Percentiles rank a stretch among this genome's conserved stretches.
Conservation (phyloP, 1,139 yeast species). For the Saccharomyces hybrid region DNA sequence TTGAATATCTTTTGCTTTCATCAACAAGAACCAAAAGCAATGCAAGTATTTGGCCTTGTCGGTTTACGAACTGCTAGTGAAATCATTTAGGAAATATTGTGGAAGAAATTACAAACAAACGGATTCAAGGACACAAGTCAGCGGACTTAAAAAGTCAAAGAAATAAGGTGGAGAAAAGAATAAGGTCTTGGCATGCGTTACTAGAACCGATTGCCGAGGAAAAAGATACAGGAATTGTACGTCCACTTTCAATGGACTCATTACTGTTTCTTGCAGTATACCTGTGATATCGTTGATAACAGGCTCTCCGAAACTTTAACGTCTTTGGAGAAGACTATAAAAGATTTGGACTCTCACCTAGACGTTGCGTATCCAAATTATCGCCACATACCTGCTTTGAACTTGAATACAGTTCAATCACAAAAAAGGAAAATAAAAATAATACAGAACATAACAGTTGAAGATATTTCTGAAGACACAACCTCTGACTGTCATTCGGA, state of each 20-base stretch:
- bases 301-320: constrained; percentile 23
- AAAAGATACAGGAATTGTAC: constrained; percentile 8
- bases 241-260: constrained; percentile 38
- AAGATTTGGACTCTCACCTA: constrained; percentile 9
- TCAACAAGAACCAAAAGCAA: constrained; percentile 8
- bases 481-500: constrained; percentile 24
- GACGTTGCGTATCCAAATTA: constrained; percentile 39
- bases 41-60: constrained; percentile 29
- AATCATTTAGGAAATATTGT: constrained; percentile 35
- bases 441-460: constrained; percentile 32
- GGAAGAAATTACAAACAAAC: constrained; percentile 22
- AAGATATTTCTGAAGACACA: constrained; percentile 20
- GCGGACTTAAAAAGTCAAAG: constrained; percentile 26
- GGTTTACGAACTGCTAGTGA: constrained; percentile 52
- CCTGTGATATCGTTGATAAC: constrained; percentile 28
- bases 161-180: constrained; percentile 29
- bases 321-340: constrained; percentile 25
- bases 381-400: constrained; percentile 53
- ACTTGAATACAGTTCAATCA: constrained; percentile 42
- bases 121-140: constrained; percentile 24
- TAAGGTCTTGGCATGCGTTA: constrained; percentile 36
- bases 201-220: constrained; percentile 18
- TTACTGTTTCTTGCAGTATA: constrained; percentile 35
- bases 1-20: constrained; percentile 17
- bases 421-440: constrained; percentile 43